Conservation (phyloP, 2,329 filamentous ascomycete species). For the Colletotrichum melonis region DNA sequence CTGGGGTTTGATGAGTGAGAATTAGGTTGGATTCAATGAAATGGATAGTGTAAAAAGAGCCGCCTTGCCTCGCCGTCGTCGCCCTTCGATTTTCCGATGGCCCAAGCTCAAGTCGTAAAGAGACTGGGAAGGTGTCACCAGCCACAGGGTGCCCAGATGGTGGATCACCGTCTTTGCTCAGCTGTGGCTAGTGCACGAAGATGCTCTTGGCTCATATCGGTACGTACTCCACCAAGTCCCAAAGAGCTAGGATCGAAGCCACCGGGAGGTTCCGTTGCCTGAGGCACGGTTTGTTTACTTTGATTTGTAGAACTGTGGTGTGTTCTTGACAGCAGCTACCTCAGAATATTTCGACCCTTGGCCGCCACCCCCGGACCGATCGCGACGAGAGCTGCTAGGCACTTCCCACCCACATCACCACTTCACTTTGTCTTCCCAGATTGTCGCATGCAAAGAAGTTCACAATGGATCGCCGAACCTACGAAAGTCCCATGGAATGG, state of each 20-base stretch:
- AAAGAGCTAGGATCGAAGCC: neutral
- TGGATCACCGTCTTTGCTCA: neutral
- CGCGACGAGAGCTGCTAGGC: neutral
- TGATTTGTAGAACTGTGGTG: neutral
- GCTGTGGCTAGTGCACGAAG: neutral
- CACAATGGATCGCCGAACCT: constrained; percentile 65
- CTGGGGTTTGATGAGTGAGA: neutral
- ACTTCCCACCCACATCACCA: constrained; percentile 2
- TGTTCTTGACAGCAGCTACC: constrained; percentile 1
- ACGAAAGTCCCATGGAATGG: constrained; percentile 75
- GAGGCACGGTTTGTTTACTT: constrained; percentile 38
- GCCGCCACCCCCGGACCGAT: constrained; percentile 8
- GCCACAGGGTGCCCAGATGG: neutral
- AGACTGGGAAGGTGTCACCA: constrained; percentile 1
- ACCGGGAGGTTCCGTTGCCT: constrained; percentile 23
- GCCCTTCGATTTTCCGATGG: constrained; percentile 32
- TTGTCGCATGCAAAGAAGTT: constrained; percentile 9
- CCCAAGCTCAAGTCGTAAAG: constrained; percentile 25
- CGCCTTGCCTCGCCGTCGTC: neutral
- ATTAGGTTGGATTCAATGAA: neutral
- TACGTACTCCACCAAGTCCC: neutral
- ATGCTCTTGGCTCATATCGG: neutral
- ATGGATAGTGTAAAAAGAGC: neutral
- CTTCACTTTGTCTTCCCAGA: neutral
- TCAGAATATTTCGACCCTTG: constrained; percentile 9